Evolutionary conservation across 768 basidiomycete genomes (phyloP).

Genomic region (Mycena sanguinolenta): DNA sequence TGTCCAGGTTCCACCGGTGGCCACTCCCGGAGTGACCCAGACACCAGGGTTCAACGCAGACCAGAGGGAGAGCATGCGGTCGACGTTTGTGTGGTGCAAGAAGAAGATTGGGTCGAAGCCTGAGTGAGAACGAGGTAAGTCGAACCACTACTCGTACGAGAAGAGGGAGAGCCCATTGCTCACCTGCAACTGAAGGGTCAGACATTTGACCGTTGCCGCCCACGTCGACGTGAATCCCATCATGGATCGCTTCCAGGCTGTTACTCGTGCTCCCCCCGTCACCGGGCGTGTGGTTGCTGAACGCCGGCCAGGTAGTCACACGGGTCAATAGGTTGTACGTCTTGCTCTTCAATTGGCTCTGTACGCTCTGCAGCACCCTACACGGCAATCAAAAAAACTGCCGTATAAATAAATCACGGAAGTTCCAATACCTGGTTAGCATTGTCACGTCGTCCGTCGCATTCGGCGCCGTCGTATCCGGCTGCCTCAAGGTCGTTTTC

Average conservation of each 20-base stretch:
- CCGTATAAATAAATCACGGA: background rate
- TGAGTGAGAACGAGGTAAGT: slow-evolving; percentile 26
- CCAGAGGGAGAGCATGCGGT: slow-evolving; percentile 67
- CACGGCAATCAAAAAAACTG: background rate
- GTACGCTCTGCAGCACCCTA: slow-evolving; percentile 42
- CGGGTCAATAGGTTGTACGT: slow-evolving; percentile 55
- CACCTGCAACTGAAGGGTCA: slow-evolving; percentile 56
- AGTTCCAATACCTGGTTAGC: slow-evolving; percentile 44
- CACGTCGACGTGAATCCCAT: slow-evolving; percentile 58
- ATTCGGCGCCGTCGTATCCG: slow-evolving; percentile 37
- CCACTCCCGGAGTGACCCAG: slow-evolving; percentile 51
- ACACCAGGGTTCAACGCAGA: slow-evolving; percentile 57
- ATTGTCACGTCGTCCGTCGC: slow-evolving; percentile 49
- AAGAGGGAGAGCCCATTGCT: slow-evolving; percentile 13
- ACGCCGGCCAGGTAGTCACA: slow-evolving; percentile 56
- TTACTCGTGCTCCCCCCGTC: slow-evolving; percentile 56
- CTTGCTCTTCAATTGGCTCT: slow-evolving; percentile 44
- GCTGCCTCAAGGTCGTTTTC: slow-evolving; percentile 53
- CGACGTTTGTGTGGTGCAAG: slow-evolving; percentile 67
- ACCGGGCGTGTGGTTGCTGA: slow-evolving; percentile 59
- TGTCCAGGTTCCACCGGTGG: slow-evolving; percentile 50
- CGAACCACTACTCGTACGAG: background rate
- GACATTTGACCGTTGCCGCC: slow-evolving; percentile 61
- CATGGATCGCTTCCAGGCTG: slow-evolving; percentile 66
- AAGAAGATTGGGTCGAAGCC: slow-evolving; percentile 69